These are phyloP conservation scores for Pyrenophora tritici-repentis DNA, from an alignment of 2,329 filamentous ascomycete genomes.

Conservation along the genomic window DNA sequence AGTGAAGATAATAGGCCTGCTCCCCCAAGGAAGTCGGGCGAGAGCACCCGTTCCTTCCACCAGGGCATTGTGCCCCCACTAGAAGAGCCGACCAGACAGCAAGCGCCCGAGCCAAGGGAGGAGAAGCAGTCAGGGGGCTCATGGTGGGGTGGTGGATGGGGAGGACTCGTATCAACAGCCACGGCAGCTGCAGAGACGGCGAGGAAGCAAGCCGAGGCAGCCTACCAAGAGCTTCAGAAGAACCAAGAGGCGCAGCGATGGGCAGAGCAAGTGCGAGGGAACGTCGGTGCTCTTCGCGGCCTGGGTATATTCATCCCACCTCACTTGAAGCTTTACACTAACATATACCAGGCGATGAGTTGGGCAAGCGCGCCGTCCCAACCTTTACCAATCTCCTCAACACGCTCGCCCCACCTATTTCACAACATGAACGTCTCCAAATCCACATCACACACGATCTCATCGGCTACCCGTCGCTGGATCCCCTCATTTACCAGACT, in stretches of 20 bases:
- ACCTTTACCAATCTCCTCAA: slow-evolving; percentile 95
- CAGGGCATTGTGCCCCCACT: slow-evolving; percentile 71
- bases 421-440: slow-evolving; percentile 92
- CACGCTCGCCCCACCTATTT: slow-evolving; percentile 93
- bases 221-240: slow-evolving; percentile 92
- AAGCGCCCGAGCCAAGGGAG: slow-evolving; percentile 58
- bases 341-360: slow-evolving; percentile 71
- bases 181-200: slow-evolving; percentile 78
- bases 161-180: slow-evolving; percentile 80
- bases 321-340: slow-evolving; percentile 9
- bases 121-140: slow-evolving; percentile 48
- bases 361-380: slow-evolving; percentile 73
- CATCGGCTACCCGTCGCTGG: slow-evolving; percentile 89
- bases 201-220: slow-evolving; percentile 88
- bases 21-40: slow-evolving; percentile 71
- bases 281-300: slow-evolving; percentile 76
- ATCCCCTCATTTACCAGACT: slow-evolving; percentile 87
- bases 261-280: slow-evolving; percentile 91
- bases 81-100: slow-evolving; percentile 47
- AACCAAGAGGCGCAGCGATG: slow-evolving; percentile 97
- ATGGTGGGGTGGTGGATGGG: slow-evolving; percentile 74
- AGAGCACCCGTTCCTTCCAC: slow-evolving; percentile 74
- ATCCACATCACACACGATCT: slow-evolving; percentile 98
- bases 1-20: slow-evolving; percentile 69
- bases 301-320: slow-evolving; percentile 61